These are phyloP conservation scores for Nigrospora sphaerica DNA, from an alignment of 2,329 filamentous ascomycete genomes.

Conservation along the genomic window DNA sequence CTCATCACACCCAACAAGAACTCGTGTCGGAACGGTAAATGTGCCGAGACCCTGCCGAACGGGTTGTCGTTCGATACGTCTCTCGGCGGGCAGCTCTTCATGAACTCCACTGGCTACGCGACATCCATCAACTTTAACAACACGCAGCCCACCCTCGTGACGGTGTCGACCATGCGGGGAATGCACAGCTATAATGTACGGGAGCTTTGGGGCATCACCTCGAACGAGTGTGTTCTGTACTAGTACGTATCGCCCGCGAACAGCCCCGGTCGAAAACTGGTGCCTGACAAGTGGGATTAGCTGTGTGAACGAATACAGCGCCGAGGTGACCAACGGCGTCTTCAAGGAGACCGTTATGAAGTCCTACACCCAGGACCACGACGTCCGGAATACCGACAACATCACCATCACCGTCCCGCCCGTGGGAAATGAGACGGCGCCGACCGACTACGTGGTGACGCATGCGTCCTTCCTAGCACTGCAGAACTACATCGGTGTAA, in stretches of 20 bases:
- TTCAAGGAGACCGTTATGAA: constrained; percentile 4
- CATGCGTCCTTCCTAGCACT: not conserved
- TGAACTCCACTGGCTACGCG: constrained; percentile 3
- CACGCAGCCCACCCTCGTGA: constrained; percentile 4
- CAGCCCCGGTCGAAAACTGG: not conserved
- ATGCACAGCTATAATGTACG: constrained; percentile 3
- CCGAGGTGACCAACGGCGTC: constrained; percentile 3
- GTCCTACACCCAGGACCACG: not conserved
- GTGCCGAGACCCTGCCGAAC: constrained; percentile 5
- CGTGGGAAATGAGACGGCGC: not conserved
- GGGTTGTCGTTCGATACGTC: constrained; percentile 1
- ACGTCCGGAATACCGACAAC: not conserved
- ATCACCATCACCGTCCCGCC: constrained; percentile 6
- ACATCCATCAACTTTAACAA: constrained; percentile 5
- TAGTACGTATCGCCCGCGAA: not conserved
- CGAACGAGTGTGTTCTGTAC: constrained; percentile 8
- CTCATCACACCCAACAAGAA: constrained; percentile 2
- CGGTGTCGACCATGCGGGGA: constrained; percentile 4
- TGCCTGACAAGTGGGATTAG: not conserved
- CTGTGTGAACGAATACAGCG: constrained; percentile 7
- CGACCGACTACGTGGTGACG: not conserved
- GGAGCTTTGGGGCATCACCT: constrained; percentile 3
- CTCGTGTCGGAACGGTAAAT: not conserved
- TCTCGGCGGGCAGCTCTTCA: not conserved
- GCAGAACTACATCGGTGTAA: not conserved